Base-by-base conservation (phyloP, 257 asterid genomes). In the Echium plantagineum region DNA sequence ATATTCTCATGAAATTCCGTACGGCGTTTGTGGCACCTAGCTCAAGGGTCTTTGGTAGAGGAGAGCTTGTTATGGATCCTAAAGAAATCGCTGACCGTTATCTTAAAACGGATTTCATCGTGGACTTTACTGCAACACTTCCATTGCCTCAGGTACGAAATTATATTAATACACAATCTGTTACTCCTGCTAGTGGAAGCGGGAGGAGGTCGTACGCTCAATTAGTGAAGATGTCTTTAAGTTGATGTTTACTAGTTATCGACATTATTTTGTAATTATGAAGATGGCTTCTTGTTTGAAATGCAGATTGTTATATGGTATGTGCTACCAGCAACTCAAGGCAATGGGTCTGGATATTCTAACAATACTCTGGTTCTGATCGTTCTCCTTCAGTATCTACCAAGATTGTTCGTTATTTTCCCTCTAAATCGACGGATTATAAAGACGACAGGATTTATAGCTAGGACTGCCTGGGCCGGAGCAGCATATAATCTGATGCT, bases 401-500 rank as follows among this genome's bases (percentile, higher is more conserved):
- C 95, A 2, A 69, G 95, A 24, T 54, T 89, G 54, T 86, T 86
- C 17, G 94, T 93, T 63, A 93, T 84, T 35, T 67, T 93, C 19
- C 98, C 97, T 3, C 63, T 89, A 57, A 93, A 89, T 69, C 77
- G 70, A 58, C 74, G 81, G 72, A 93, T 93, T 26, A 89, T 86
- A 21, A 93, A 89, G 61, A 82, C 94, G 0, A 93, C 95, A 0
- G 98, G 96, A 10, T 84, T 89, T 60, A 86, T 93, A 30, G 95
- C 98, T 48, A 84, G 84, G 83, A 89, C 97, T 38, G 94, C 97
- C 52, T 93, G 98, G 98, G 95, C 94, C 0, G 98, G 94, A 64
- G 95, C 95, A 30, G 98, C 94, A 0, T 93, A 93, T 72, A 93
- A 93, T 77, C 78, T 93, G 64, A 93, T 93, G 63, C 95, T 91